A percentile compares a stretch with the other conserved stretches of the same genome.
Conservation (phyloP, 2,329 filamentous ascomycete species). For the Monosporascus cannonballus region DNA sequence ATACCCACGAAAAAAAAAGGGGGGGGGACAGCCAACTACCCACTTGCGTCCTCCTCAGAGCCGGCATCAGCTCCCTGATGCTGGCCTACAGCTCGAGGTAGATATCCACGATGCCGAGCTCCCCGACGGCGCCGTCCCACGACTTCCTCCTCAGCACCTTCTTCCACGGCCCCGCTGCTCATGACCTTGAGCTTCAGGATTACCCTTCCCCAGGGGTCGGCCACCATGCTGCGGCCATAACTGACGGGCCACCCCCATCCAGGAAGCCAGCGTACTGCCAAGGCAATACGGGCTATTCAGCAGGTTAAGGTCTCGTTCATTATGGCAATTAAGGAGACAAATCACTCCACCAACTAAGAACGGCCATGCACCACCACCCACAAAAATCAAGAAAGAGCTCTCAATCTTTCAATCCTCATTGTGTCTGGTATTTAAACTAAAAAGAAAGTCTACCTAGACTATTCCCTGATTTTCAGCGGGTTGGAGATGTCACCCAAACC, state of each 20-base stretch:
- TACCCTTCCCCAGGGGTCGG: constrained; percentile 77
- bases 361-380: too few species aligned
- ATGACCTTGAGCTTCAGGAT: constrained; percentile 56
- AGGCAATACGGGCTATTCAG: too few species aligned
- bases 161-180: constrained; percentile 32
- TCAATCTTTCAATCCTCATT: too few species aligned
- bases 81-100: constrained; percentile 36
- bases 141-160: constrained; percentile 26
- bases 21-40: not conserved
- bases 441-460: too few species aligned
- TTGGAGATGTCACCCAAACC: too few species aligned
- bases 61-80: constrained; percentile 46
- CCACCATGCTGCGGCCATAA: constrained; percentile 80
- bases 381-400: too few species aligned
- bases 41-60: constrained; percentile 46
- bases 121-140: constrained; percentile 30
- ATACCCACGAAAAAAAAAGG: not conserved
- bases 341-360: too few species aligned
- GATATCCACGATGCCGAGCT: constrained; percentile 49
- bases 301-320: too few species aligned
- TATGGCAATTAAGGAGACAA: too few species aligned
- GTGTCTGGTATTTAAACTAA: too few species aligned
- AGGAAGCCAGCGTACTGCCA: too few species aligned
- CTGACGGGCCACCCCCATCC: constrained; percentile 63
- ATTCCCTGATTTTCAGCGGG: too few species aligned